phyloP scores from a whole-genome alignment of 768 basidiomycete species.

The Sarcodon sp. region DNA sequence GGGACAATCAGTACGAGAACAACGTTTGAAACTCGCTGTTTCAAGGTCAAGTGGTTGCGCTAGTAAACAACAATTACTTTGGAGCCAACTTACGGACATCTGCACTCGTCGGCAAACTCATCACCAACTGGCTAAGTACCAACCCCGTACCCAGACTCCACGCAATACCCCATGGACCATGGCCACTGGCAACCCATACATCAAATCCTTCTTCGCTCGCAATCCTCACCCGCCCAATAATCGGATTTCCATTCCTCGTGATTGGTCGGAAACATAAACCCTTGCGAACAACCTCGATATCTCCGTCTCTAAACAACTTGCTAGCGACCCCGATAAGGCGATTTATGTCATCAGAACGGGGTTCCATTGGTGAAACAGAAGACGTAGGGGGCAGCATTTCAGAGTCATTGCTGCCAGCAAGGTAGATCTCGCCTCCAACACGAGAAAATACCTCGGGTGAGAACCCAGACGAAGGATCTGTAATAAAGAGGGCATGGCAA shows the following conservation, averaged over 20 bases:
- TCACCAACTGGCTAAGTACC: conserved; percentile 17
- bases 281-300: conserved; percentile 12
- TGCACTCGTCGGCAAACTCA: conserved; percentile 14
- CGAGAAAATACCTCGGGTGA: conserved; percentile 20
- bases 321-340: neutral
- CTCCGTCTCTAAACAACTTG: neutral
- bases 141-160: conserved; percentile 19
- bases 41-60: no score
- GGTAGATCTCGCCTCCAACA: conserved; percentile 15
- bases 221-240: conserved; percentile 16
- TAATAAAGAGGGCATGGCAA: conserved; percentile 20
- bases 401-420: conserved; percentile 18
- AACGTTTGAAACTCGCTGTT: no score
- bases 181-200: conserved; percentile 20
- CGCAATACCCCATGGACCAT: conserved; percentile 26
- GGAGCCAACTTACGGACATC: conserved; percentile 12
- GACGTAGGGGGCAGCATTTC: conserved; percentile 12
- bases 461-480: conserved; percentile 13
- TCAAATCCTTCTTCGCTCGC: conserved; percentile 10
- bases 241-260: conserved; percentile 16
- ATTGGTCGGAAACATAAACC: conserved; percentile 25
- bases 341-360: neutral
- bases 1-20: no score
- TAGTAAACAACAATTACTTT: no score
- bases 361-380: conserved; percentile 7